Percentiles rank a stretch among this genome's conserved stretches.
Conservation (phyloP, 192 early-diverging fungal species). For the Podochytrium sp. region DNA sequence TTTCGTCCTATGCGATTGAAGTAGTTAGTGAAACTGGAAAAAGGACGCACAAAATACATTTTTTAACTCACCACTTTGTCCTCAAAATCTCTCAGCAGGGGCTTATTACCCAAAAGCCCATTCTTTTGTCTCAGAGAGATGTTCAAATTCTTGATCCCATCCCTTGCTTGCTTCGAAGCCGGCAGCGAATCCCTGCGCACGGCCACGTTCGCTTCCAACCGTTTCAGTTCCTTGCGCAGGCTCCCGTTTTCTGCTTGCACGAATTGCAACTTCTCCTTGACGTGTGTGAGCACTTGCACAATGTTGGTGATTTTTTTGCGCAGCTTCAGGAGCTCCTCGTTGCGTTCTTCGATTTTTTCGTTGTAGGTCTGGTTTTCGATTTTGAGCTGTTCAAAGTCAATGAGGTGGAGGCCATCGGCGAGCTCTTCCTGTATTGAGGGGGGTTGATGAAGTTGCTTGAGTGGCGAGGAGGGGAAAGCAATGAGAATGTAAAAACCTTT, state of each 20-base stretch:
- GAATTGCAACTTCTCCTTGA: constrained; percentile 68
- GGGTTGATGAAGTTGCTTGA: not conserved
- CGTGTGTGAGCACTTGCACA: constrained; percentile 65
- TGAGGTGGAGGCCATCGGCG: constrained; percentile 65
- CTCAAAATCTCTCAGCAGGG: constrained; percentile 59
- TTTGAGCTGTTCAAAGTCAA: constrained; percentile 71
- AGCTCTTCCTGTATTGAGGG: constrained; percentile 54
- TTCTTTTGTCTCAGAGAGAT: constrained; percentile 50
- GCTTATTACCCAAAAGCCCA: constrained; percentile 56
- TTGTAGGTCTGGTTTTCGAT: constrained; percentile 70
- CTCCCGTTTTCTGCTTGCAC: constrained; percentile 52
- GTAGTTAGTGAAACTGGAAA: not conserved
- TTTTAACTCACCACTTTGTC: constrained; percentile 52
- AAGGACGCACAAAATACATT: not conserved
- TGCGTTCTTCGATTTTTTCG: constrained; percentile 69
- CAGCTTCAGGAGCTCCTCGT: constrained; percentile 65
- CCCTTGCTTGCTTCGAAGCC: constrained; percentile 44
- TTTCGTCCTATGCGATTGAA: constrained; percentile 38
- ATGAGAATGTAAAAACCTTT: constrained; percentile 36
- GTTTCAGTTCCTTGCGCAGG: constrained; percentile 36
- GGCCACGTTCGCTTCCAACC: constrained; percentile 53
- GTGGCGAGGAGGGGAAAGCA: not conserved
- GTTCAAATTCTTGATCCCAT: constrained; percentile 47
- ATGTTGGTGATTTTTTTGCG: constrained; percentile 68
- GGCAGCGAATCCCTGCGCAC: constrained; percentile 53